These are phyloP conservation scores for Cucurbitaria berberidis DNA, from an alignment of 2,329 filamentous ascomycete genomes.

Conservation along the genomic window DNA sequence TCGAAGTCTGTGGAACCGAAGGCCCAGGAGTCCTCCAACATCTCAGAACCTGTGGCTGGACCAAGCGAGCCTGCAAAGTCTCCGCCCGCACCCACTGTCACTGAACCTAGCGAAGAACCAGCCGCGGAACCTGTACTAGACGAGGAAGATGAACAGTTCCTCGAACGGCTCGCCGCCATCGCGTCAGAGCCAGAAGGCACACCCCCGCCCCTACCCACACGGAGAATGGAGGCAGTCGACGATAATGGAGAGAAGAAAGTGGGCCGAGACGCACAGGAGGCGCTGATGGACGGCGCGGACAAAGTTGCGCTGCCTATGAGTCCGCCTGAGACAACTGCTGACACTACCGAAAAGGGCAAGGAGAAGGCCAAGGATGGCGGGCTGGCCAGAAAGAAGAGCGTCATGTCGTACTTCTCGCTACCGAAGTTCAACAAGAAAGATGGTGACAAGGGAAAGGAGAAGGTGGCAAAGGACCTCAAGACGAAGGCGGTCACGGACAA, in stretches of 20 bases:
- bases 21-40: conserved; percentile 17
- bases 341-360: conserved; percentile 35
- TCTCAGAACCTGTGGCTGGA: conserved; percentile 22
- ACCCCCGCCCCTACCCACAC: conserved; percentile 51
- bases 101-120: conserved; percentile 35
- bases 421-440: conserved; percentile 43
- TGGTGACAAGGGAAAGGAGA: conserved; percentile 42
- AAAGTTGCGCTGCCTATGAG: conserved; percentile 59
- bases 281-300: conserved; percentile 54
- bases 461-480: conserved; percentile 27
- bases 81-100: conserved; percentile 29
- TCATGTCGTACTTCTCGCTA: conserved; percentile 43
- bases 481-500: conserved; percentile 43
- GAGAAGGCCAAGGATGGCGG: conserved; percentile 38
- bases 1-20: conserved; percentile 16
- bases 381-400: conserved; percentile 48
- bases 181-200: conserved; percentile 48
- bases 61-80: conserved; percentile 29
- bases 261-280: conserved; percentile 54
- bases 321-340: conserved; percentile 46
- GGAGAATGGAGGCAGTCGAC: conserved; percentile 42
- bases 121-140: conserved; percentile 57
- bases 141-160: conserved; percentile 66
- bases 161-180: conserved; percentile 58
- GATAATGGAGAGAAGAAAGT: conserved; percentile 42